A percentile compares a stretch with the other conserved stretches of the same genome.
phyloP scores from a whole-genome alignment of 1,284 basidiomycete genomes.

The Meira miltonrushii region DNA sequence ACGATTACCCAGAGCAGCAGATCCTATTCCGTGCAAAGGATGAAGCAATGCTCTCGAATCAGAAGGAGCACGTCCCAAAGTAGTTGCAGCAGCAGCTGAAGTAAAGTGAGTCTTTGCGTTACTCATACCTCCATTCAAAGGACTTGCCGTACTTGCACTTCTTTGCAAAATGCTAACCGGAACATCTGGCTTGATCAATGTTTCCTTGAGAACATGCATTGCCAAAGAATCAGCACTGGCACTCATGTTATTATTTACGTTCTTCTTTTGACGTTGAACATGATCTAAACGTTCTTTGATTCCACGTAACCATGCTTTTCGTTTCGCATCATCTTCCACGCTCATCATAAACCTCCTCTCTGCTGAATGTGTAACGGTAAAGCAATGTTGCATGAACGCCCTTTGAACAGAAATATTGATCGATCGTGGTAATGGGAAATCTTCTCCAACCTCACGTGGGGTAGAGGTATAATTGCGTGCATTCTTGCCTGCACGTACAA shows the following conservation, averaged over 20 bases:
- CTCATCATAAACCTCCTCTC: conserved; percentile 35
- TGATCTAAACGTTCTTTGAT: not conserved
- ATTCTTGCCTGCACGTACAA: conserved; percentile 38
- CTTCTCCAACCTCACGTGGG: not conserved
- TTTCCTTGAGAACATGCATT: conserved; percentile 33
- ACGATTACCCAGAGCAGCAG: too few relatives aligned
- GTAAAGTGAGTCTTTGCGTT: too few relatives aligned
- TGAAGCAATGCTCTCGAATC: not conserved
- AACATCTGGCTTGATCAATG: conserved; percentile 20
- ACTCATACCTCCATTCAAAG: not conserved
- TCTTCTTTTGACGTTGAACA: not conserved
- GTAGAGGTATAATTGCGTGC: conserved; percentile 26
- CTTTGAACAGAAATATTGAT: conserved; percentile 34
- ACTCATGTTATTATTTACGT: not conserved
- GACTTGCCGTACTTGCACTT: conserved; percentile 5
- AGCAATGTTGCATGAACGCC: conserved; percentile 38
- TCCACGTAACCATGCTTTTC: conserved; percentile 5
- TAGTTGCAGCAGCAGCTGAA: not conserved
- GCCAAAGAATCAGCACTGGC: conserved; percentile 20
- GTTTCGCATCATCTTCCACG: conserved; percentile 22
- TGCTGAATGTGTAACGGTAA: conserved; percentile 19
- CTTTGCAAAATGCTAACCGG: not conserved
- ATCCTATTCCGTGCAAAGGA: not conserved
- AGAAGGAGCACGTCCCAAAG: not conserved
- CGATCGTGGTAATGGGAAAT: conserved; percentile 20